A percentile compares a stretch with the other conserved stretches of the same genome.
Evolutionary conservation across 371 early-diverging fungal species (phyloP).

Genomic region (Chytridium lagenaria): DNA sequence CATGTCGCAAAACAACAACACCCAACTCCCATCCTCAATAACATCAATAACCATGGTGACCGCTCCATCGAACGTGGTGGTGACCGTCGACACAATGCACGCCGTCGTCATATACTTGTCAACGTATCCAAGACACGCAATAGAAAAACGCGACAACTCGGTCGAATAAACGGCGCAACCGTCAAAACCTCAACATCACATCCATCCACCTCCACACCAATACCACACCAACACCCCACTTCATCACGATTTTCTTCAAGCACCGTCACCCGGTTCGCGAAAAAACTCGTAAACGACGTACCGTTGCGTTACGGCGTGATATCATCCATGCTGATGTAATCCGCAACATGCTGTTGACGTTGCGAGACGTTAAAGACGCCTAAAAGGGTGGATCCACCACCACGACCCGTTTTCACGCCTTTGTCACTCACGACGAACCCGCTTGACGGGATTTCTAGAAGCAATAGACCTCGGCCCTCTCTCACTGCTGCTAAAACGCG

Average conservation of each 20-base stretch:
- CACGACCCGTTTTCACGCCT: neutral
- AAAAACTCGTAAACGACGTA: too few relatives aligned
- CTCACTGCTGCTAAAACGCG: neutral
- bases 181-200: slow-evolving; percentile 21
- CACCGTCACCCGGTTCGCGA: too few relatives aligned
- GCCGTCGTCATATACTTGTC: slow-evolving; percentile 24
- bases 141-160: neutral
- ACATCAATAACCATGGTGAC: too few relatives aligned
- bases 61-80: too few relatives aligned
- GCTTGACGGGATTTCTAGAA: neutral
- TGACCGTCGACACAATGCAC: too few relatives aligned
- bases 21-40: too few relatives aligned
- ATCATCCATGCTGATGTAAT: neutral
- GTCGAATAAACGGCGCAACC: neutral
- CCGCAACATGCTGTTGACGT: neutral
- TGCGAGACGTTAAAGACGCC: neutral
- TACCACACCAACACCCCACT: neutral
- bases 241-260: neutral
- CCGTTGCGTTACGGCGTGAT: too few relatives aligned
- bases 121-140: slow-evolving; percentile 16
- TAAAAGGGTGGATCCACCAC: neutral
- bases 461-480: neutral
- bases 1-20: too few relatives aligned
- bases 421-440: neutral
- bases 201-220: neutral